phyloP scores from a whole-genome alignment of 352 stramenopile species.

The Thraustochytrium sp. region DNA sequence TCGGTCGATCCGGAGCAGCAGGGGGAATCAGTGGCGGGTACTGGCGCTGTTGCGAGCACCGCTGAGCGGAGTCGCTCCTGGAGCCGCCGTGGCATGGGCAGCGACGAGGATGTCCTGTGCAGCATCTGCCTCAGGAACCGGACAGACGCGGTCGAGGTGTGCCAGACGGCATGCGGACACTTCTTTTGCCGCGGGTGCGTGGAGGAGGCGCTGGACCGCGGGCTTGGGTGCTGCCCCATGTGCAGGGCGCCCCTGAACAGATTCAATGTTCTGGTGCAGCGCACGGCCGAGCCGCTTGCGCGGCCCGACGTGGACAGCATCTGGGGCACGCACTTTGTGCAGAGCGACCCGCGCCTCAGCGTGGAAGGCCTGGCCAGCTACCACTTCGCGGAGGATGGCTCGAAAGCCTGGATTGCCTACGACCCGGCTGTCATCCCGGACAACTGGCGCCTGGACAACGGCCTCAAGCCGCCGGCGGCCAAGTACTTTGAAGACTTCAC shows the following conservation, averaged over 20 bases:
- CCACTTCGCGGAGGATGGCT: constrained; percentile 8
- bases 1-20: too few relatives aligned
- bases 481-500: neutral
- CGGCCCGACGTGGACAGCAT: neutral
- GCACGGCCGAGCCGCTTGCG: neutral
- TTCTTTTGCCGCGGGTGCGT: neutral
- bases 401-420: neutral
- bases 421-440: neutral
- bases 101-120: neutral
- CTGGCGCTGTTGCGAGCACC: too few relatives aligned
- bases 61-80: too few relatives aligned
- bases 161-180: constrained; percentile 7
- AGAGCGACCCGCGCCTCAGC: neutral
- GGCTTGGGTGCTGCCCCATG: neutral
- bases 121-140: neutral
- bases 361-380: constrained; percentile 27
- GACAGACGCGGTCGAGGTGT: neutral
- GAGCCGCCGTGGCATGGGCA: too few relatives aligned
- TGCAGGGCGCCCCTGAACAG: neutral
- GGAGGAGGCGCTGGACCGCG: constrained; percentile 5
- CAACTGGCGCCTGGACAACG: neutral
- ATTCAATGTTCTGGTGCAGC: neutral
- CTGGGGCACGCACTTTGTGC: constrained; percentile 21
- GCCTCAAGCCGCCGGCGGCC: neutral
- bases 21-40: too few relatives aligned